Conservation (phyloP, 768 basidiomycete species). For the Mrakia blollopis region DNA sequence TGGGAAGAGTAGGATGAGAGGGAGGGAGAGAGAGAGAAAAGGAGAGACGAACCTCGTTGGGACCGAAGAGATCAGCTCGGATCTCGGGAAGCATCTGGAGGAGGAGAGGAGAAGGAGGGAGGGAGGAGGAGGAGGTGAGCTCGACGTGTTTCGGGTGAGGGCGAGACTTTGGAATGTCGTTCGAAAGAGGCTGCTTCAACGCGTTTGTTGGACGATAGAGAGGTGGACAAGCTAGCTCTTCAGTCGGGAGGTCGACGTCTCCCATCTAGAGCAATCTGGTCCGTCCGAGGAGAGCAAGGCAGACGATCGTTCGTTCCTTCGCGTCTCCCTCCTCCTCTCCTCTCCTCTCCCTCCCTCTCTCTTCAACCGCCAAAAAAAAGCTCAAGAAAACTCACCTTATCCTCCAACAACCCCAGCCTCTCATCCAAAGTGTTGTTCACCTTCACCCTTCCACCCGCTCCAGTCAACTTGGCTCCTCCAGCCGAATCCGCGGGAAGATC, state of each 20-base stretch:
- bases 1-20: too few species aligned
- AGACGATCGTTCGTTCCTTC: too few species aligned
- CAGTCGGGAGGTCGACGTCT: background rate
- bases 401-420: conserved; percentile 78
- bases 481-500: conserved; percentile 69
- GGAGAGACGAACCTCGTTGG: conserved; percentile 49
- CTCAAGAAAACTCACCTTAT: conserved; percentile 57
- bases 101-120: background rate
- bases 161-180: background rate
- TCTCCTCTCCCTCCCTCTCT: background rate
- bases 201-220: background rate
- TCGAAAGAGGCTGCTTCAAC: background rate
- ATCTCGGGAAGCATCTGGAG: conserved; percentile 92
- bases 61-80: conserved; percentile 77
- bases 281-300: too few species aligned
- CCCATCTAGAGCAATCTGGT: too few species aligned
- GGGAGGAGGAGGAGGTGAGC: background rate
- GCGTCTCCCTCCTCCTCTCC: background rate
- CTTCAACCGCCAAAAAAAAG: background rate
- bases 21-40: background rate
- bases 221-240: background rate
- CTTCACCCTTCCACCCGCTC: conserved; percentile 69
- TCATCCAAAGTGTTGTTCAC: conserved; percentile 95
- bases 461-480: conserved; percentile 76
- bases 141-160: background rate